Evolutionary conservation across 805 yeast species (phyloP), one percentile per base, ranked within the genome.

Genomic region (Candida cerambycidarum): DNA sequence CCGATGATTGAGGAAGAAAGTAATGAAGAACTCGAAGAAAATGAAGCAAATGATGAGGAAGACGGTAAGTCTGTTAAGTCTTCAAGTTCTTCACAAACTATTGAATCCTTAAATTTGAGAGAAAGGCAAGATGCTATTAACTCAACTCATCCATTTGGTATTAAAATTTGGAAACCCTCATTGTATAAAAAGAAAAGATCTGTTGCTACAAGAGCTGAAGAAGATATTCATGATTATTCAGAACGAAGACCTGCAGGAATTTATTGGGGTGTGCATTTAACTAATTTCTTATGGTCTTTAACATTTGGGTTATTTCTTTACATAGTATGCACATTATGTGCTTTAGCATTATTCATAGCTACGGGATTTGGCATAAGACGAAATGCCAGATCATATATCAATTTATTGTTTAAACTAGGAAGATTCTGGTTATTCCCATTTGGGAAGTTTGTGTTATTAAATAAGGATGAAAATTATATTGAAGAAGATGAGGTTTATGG

Each of bases 131-230:
- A 87, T 53, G 99, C 99, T 12, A 93, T 93, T 59, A 93, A 93
- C 59, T 82, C 86, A 40, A 89, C 97, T 4, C 99, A 93, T 69
- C 99, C 99, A 0, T 93, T 93, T 57, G 99, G 99, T 75, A 92
- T 93, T 35, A 84, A 96, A 62, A 88, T 93, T 55, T 93, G 99
- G 99, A 93, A 93, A 58, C 99, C 99, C 1, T 97, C 98, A 2
- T 70, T 93, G 43, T 93, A 93, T 66, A 93, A 93, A 61, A 93
- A 93, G 62, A 77, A 78, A 45, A 81, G 99, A 56, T 87, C 97
- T 3, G 97, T 93, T 24, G 93, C 93, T 52, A 75, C 82, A 31
- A 83, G 88, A 45, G 97, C 98, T 1, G 95, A 88, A 46, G 85
- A 85, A 48, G 99, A 93, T 71, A 88, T 93, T 52, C 97, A 92